Evolutionary conservation across 2,329 filamentous ascomycete species (phyloP), one percentile per base, ranked within the genome.

Genomic region (Microcera coccophila): DNA sequence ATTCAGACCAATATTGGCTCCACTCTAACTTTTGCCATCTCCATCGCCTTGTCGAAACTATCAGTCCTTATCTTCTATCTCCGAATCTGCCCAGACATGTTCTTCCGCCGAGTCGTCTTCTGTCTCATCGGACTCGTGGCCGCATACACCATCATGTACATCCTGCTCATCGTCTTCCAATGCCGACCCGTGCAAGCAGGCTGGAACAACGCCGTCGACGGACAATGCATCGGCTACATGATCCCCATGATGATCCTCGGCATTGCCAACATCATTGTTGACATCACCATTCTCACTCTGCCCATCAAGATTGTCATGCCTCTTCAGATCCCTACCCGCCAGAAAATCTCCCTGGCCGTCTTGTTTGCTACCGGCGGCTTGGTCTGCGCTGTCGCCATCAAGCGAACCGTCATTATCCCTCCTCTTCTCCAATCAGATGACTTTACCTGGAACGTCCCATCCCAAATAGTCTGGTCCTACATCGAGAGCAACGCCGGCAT

Each of bases 401-500:
- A 58, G 21, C 53, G 59, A 15, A 60, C 58, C 7, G 33, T 56
- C 17, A 53, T 61, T 33, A 54, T 61, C 2, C 45, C 50, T 2
- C 49, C 51, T 2, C 53, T 63, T 11, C 22, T 63, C 14, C 15
- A 40, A 1, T 44, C 52, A 0, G 7, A 28, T 1, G 58, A 61
- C 38, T 63, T 62, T 31, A 58, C 56, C 0, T 62, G 60, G 54
- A 22, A 53, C 1, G 39, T 62, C 1, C 47, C 59, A 0, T 43
- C 44, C 1, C 57, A 63, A 9, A 33, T 62, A 9, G 44, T 73
- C 11, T 73, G 73, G 69, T 69, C 66, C 17, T 65, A 68, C 43
- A 66, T 77, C 38, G 74, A 77, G 48, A 62, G 75, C 45, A 75
- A 73, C 42, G 59, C 69, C 5, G 73, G 68, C n/a, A 70, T 78